Base-by-base conservation (phyloP, 192 early-diverging fungal genomes). In the Neocallimastix lanati region DNA sequence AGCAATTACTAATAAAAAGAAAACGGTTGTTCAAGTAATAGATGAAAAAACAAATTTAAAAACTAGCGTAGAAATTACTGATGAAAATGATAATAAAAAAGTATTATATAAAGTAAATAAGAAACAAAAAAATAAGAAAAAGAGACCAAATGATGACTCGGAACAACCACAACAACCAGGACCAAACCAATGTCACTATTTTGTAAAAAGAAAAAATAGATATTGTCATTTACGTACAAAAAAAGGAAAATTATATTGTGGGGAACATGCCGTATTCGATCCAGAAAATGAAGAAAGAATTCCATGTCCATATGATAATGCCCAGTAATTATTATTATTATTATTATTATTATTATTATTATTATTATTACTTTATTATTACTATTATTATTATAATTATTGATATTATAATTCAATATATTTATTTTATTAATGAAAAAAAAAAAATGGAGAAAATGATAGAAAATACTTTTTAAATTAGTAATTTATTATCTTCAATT, bases 251-350 rank as follows among this genome's bases (percentile, higher is more conserved):
- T 86, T 86, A 37, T 93, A 87, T 80, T 94, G 93, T 80, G 91
- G 92, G 15, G 92, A 94, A 79, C 93, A 94, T 82, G 84, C 88
- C 29, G 85, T 67, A n/a, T 67, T 67, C 50, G 50, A 67, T 67
- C 50, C 50, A n/a, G 50, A 67, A 29, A 78, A 81, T 28, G 30
- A 79, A 29, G 85, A 86, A 30, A 87, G 93, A 28, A 86, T 94
- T 16, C 92, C 90, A 18, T 94, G 93, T 79, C 92, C 93, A 18
- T 93, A 88, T 40, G 92, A 93, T 80, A 85, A 86, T 28, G 86
- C 85, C 30, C 93, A 94, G 88, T 93, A 88, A 81, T n/a, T n/a
- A n/a, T n/a, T n/a, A n/a, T n/a, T n/a, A n/a, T n/a, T n/a, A n/a
- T n/a, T n/a, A n/a, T n/a, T n/a, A n/a, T n/a, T n/a, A n/a, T n/a